phyloP scores from a whole-genome alignment of 768 basidiomycete genomes.

The Boletus barrowsii region DNA sequence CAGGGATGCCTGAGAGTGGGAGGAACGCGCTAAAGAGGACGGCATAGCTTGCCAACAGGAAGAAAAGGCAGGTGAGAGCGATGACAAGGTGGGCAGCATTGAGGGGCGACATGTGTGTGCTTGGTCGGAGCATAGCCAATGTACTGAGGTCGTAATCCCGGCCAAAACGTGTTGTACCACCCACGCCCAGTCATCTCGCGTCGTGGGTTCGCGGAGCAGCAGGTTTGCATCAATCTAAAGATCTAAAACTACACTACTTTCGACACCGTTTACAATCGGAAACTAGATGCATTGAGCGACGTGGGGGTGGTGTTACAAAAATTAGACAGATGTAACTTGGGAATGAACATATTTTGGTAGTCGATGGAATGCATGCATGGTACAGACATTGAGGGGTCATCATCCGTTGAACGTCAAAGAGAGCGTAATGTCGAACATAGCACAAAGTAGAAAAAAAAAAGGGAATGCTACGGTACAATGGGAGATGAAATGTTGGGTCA shows the following conservation, averaged over 20 bases:
- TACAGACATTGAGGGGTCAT: slow-evolving; percentile 22
- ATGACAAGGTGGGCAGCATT: slow-evolving; percentile 49
- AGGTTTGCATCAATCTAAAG: slow-evolving; percentile 1
- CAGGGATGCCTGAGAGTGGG: slow-evolving; percentile 49
- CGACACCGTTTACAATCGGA: slow-evolving; percentile 15
- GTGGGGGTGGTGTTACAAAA: slow-evolving; percentile 27
- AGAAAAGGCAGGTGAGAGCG: slow-evolving; percentile 46
- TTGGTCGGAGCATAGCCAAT: slow-evolving; percentile 11
- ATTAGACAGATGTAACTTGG: slow-evolving; percentile 29
- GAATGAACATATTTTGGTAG: slow-evolving; percentile 22
- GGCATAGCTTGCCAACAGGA: slow-evolving; percentile 57
- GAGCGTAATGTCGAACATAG: slow-evolving; percentile 15
- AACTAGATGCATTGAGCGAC: slow-evolving; percentile 16
- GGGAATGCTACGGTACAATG: slow-evolving; percentile 3
- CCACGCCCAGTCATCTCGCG: slow-evolving; percentile 1
- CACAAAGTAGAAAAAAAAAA: background rate
- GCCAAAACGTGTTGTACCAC: slow-evolving; percentile 11
- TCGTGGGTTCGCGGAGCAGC: slow-evolving; percentile 9
- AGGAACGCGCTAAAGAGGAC: slow-evolving; percentile 64
- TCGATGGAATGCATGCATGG: slow-evolving; percentile 25
- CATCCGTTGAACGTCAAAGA: slow-evolving; percentile 22
- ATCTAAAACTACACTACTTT: slow-evolving; percentile 30
- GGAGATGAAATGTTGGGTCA: slow-evolving; percentile 3
- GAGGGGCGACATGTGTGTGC: slow-evolving; percentile 26
- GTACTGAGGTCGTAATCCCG: slow-evolving; percentile 30